Conservation (phyloP, 177 flowering plant species). For the Vitis hybrid region DNA sequence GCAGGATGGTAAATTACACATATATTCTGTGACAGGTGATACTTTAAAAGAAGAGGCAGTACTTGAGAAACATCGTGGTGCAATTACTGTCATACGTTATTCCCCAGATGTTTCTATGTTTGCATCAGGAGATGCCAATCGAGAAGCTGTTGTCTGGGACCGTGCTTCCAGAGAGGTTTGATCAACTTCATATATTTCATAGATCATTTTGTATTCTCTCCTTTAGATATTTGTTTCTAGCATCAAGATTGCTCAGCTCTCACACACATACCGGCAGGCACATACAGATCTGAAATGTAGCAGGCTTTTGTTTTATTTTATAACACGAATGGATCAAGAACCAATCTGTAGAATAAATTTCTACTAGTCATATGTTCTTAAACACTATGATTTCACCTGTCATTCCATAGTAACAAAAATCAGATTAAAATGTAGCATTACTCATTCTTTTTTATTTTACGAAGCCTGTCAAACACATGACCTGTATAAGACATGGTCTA, state of each 20-base stretch:
- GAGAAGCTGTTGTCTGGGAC: slow-evolving; percentile 98
- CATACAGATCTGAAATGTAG: too few relatives aligned
- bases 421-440: not conserved
- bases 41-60: slow-evolving; percentile 74
- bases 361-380: too few relatives aligned
- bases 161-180: slow-evolving; percentile 65
- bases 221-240: not conserved
- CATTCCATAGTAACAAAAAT: too few relatives aligned
- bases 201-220: not conserved
- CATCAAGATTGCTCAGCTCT: too few relatives aligned
- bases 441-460: not conserved
- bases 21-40: slow-evolving; percentile 75
- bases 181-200: not conserved
- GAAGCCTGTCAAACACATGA: not conserved
- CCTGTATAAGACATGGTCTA: not conserved
- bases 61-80: slow-evolving; percentile 92
- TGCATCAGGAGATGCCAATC: slow-evolving; percentile 84
- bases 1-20: slow-evolving; percentile 85
- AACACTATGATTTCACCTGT: too few relatives aligned
- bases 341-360: too few relatives aligned
- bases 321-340: too few relatives aligned
- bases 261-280: too few relatives aligned
- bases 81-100: slow-evolving; percentile 78
- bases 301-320: too few relatives aligned
- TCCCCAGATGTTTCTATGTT: slow-evolving; percentile 95